phyloP scores from a whole-genome alignment of 257 asterid species.

The Gentiana macrophylla region DNA sequence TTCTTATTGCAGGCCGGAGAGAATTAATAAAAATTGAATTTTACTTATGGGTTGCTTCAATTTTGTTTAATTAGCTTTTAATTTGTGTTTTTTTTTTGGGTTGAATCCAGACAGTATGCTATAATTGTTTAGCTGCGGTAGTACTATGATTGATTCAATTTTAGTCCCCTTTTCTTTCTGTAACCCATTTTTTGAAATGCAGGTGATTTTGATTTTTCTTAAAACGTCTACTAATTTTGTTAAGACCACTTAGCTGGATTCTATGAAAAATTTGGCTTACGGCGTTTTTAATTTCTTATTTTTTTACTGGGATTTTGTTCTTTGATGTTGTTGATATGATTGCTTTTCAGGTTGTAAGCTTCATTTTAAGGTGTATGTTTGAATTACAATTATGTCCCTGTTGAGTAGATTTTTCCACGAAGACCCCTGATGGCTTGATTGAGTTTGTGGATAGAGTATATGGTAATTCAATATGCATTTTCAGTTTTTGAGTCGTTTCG shows the following conservation, averaged over 20 bases:
- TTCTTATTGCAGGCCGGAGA: not conserved
- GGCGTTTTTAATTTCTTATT: not conserved
- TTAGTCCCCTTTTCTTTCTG: not conserved
- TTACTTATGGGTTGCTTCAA: not conserved
- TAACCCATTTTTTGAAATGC: not conserved
- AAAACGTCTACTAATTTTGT: not conserved
- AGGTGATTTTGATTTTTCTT: too few relatives aligned
- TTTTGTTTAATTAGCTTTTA: not conserved
- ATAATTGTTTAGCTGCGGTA: not conserved
- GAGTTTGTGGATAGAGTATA: conserved; percentile 87
- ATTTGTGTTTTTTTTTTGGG: not conserved
- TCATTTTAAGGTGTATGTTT: conserved; percentile 17
- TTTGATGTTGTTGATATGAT: not conserved
- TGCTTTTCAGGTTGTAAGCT: conserved; percentile 18
- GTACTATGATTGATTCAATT: not conserved
- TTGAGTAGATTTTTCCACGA: conserved; percentile 88
- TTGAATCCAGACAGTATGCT: too few relatives aligned
- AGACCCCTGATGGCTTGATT: conserved; percentile 97
- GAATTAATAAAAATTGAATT: not conserved
- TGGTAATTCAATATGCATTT: conserved; percentile 33
- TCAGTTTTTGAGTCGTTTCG: conserved; percentile 2
- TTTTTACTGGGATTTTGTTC: not conserved
- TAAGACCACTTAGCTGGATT: not conserved
- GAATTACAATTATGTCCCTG: conserved; percentile 51
- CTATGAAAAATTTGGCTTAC: not conserved